Conservation (phyloP, 805 yeast genomes). For the Spathaspora hagerdaliae region DNA sequence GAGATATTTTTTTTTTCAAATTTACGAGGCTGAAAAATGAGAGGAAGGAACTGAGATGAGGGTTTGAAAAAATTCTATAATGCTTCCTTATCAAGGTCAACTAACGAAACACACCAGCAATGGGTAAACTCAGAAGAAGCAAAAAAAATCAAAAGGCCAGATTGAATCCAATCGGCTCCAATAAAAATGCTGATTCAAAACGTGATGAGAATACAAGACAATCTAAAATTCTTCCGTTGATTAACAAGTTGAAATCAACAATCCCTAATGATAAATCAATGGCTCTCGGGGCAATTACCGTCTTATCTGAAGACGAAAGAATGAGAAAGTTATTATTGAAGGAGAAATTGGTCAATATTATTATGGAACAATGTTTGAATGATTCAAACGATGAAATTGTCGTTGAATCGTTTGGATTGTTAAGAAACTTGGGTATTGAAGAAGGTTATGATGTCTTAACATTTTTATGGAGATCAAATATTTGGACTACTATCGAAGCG, state of each 20-base stretch:
- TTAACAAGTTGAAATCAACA: slow-evolving; percentile 58
- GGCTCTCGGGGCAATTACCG: slow-evolving; percentile 71
- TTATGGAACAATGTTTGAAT: slow-evolving; percentile 60
- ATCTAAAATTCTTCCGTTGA: slow-evolving; percentile 63
- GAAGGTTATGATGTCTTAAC: slow-evolving; percentile 83
- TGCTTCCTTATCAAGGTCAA: no score
- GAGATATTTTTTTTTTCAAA: no score
- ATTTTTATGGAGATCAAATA: slow-evolving; percentile 71
- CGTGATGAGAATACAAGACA: slow-evolving; percentile 48
- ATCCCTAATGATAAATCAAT: slow-evolving; percentile 70
- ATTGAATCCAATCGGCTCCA: slow-evolving; percentile 28
- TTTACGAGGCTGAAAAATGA: no score
- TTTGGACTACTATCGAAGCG: slow-evolving; percentile 59
- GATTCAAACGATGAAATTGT: slow-evolving; percentile 72
- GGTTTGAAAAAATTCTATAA: no score
- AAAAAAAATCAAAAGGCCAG: slow-evolving; percentile 34
- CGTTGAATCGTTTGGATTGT: slow-evolving; percentile 74
- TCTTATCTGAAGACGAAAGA: slow-evolving; percentile 64
- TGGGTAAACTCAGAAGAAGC: slow-evolving; percentile 76
- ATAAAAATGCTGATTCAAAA: slow-evolving; percentile 12
- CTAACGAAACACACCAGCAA: slow-evolving; percentile 14
- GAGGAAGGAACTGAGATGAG: no score
- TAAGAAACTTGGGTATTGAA: slow-evolving; percentile 76
- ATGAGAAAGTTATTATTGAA: slow-evolving; percentile 63
- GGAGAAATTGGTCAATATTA: slow-evolving; percentile 62